Conservation (phyloP, 1,284 basidiomycete species). For the Apiotrichum siamense region DNA sequence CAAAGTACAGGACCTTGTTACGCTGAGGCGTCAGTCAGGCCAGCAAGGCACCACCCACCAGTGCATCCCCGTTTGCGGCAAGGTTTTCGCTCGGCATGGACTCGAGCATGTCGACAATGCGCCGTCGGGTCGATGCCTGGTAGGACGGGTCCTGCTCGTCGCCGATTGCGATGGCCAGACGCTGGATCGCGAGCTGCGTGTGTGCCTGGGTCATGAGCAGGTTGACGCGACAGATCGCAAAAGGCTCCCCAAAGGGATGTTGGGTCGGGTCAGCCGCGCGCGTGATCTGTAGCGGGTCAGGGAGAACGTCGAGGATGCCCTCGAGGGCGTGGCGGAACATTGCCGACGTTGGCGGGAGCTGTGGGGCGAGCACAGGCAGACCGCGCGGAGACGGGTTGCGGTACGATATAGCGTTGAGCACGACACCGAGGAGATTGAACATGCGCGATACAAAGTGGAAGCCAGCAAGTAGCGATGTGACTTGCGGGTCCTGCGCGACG, state of each 20-base stretch:
- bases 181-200: conserved; percentile 24
- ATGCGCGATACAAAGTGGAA: conserved; percentile 31
- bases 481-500: conserved; percentile 20
- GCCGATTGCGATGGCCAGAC: conserved; percentile 22
- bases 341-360: conserved; percentile 7
- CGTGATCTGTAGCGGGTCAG: conserved; percentile 8
- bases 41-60: not conserved
- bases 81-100: conserved; percentile 28
- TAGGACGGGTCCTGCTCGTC: conserved; percentile 3
- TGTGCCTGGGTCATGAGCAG: conserved; percentile 28
- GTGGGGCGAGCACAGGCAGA: not conserved
- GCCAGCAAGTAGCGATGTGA: conserved; percentile 22
- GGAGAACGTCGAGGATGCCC: conserved; percentile 15
- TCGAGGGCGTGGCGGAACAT: conserved; percentile 20
- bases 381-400: not conserved
- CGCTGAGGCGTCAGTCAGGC: not conserved
- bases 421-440: conserved; percentile 24
- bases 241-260: conserved; percentile 18
- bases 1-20: conserved; percentile 4
- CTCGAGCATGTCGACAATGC: not conserved
- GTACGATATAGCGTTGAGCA: conserved; percentile 1
- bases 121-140: not conserved
- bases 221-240: conserved; percentile 28
- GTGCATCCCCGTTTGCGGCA: conserved; percentile 29
- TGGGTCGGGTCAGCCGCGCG: not conserved